Evolutionary conservation across 2,329 filamentous ascomycete species (phyloP).

Genomic region (Camillea tinctor): DNA sequence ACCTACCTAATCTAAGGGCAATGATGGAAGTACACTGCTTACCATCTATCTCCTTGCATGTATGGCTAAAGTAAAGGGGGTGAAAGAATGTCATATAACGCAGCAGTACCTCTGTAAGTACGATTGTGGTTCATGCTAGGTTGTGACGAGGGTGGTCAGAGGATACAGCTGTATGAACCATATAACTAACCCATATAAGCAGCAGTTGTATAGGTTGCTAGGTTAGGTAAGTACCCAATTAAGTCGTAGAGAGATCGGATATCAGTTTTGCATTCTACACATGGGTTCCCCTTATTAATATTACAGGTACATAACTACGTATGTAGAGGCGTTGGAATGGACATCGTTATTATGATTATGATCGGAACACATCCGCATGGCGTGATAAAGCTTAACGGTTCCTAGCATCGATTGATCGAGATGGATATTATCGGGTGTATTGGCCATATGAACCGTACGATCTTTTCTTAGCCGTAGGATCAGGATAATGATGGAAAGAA

Average conservation of each 20-base stretch:
- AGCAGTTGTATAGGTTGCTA: neutral
- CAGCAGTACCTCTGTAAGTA: neutral
- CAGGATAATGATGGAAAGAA: neutral
- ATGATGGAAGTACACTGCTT: no score
- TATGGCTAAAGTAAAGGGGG: neutral
- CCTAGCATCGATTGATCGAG: no score
- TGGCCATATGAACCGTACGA: neutral
- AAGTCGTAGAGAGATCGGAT: neutral
- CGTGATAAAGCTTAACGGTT: neutral
- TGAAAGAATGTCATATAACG: no score
- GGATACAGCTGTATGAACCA: neutral
- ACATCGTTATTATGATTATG: no score
- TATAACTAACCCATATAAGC: neutral
- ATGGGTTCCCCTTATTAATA: no score
- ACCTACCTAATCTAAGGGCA: neutral
- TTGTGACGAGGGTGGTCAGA: neutral
- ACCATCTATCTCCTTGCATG: neutral
- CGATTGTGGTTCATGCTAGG: neutral
- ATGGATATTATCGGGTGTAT: neutral
- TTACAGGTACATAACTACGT: no score
- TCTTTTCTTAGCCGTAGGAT: neutral
- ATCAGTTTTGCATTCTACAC: no score
- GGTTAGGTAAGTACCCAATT: no score
- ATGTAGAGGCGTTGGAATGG: no score
- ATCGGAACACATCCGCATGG: neutral